A percentile compares a stretch with the other conserved stretches of the same genome.
phyloP scores from a whole-genome alignment of 306 rosid species.

The Prinsepia uniflora region DNA sequence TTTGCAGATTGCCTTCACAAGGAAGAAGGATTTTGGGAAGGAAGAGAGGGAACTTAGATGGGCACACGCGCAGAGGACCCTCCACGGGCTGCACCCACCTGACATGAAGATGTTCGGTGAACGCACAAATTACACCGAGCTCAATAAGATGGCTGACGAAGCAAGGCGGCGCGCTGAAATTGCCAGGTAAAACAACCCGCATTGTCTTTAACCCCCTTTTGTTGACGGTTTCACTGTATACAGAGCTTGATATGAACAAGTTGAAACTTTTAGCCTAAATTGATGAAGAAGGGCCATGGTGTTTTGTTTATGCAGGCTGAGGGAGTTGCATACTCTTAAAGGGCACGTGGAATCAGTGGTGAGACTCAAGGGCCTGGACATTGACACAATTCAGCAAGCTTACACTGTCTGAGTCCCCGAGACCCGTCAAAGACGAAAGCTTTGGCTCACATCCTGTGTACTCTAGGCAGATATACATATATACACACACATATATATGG shows the following conservation, averaged over 20 bases:
- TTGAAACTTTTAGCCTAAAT: not conserved
- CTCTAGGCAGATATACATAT: too few relatives aligned
- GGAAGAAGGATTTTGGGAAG: constrained; percentile 72
- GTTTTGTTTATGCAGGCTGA: constrained; percentile 42
- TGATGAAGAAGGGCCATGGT: not conserved
- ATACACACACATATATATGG: too few relatives aligned
- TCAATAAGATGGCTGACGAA: constrained; percentile 80
- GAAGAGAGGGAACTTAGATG: constrained; percentile 80
- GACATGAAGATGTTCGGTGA: constrained; percentile 58
- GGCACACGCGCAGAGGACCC: constrained; percentile 85
- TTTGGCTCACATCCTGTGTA: too few relatives aligned
- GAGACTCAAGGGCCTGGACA: constrained; percentile 64
- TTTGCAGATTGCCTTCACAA: constrained; percentile 68
- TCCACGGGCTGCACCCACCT: constrained; percentile 82
- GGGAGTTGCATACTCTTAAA: constrained; percentile 62
- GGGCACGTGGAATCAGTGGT: constrained; percentile 82
- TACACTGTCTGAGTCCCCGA: constrained; percentile 44
- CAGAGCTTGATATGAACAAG: not conserved
- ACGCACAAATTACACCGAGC: constrained; percentile 46
- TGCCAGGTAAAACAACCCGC: constrained; percentile 48
- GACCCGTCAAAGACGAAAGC: too few relatives aligned
- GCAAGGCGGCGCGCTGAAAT: constrained; percentile 83
- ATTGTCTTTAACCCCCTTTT: not conserved
- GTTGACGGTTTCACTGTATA: not conserved
- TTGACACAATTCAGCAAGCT: constrained; percentile 60